phyloP scores from a whole-genome alignment of 2,329 filamentous ascomycete species.

The Aspergillus flavus region DNA sequence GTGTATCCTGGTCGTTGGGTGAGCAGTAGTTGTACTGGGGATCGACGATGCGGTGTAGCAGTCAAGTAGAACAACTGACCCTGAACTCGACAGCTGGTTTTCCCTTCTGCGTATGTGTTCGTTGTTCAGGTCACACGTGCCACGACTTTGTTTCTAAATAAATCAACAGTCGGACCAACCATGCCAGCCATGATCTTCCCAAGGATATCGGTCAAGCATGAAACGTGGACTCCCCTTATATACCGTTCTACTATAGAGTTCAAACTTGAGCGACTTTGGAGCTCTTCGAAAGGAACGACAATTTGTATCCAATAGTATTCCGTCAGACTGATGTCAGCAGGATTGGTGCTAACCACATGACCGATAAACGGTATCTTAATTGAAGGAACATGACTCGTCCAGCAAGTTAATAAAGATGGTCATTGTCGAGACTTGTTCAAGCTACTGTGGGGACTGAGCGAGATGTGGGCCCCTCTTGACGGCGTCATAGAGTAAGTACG shows the following conservation, averaged over 20 bases:
- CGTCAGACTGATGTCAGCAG: conserved; percentile 10
- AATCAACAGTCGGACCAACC: not conserved
- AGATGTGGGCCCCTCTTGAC: conserved; percentile 1
- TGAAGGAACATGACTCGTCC: not conserved
- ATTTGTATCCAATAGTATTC: not conserved
- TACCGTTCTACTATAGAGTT: not conserved
- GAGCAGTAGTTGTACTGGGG: not conserved
- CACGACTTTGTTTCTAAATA: conserved; percentile 1
- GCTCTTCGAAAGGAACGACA: not conserved
- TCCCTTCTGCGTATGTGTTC: not conserved
- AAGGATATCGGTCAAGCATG: not conserved
- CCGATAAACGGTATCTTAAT: not conserved
- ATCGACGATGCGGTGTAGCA: not conserved
- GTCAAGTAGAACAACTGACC: not conserved
- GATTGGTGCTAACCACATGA: not conserved
- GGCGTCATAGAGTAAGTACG: not conserved
- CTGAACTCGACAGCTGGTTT: not conserved
- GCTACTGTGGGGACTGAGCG: not conserved
- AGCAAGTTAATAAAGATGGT: not conserved
- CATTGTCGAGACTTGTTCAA: not conserved
- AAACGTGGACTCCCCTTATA: not conserved
- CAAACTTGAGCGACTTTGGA: not conserved
- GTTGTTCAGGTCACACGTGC: not conserved
- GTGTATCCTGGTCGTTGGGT: not conserved
- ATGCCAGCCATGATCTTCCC: not conserved